Conservation (phyloP, 1,284 basidiomycete species). For the Austroboletus novae-zelandiae region DNA sequence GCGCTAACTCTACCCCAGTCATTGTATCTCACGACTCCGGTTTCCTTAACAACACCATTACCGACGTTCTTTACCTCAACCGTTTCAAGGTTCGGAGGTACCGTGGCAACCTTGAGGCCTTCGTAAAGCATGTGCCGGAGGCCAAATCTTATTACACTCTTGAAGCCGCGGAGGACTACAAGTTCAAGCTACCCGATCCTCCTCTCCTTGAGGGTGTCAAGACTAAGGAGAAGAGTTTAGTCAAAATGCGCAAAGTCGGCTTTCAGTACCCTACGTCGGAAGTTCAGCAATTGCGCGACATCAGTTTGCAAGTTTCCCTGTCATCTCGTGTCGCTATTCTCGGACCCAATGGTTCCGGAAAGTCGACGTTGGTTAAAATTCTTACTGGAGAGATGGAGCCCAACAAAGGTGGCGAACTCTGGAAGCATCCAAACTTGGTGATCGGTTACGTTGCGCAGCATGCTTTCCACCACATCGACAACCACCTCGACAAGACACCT, state of each 20-base stretch:
- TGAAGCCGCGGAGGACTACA: slow-evolving; percentile 92
- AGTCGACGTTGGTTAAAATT: slow-evolving; percentile 98
- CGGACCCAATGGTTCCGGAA: slow-evolving; percentile 97
- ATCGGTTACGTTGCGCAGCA: slow-evolving; percentile 99
- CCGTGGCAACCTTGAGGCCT: slow-evolving; percentile 95
- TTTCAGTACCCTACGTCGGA: slow-evolving; percentile 92
- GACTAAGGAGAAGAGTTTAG: slow-evolving; percentile 97
- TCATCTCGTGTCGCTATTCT: slow-evolving; percentile 97
- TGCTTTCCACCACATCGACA: slow-evolving; percentile 98
- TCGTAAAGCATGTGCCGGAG: slow-evolving; percentile 93
- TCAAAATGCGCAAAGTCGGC: slow-evolving; percentile 97
- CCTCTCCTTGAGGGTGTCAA: slow-evolving; percentile 98
- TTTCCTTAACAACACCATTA: slow-evolving; percentile 99
- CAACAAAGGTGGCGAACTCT: slow-evolving; percentile 94
- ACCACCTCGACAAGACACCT: slow-evolving; percentile 97
- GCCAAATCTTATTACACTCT: slow-evolving; percentile 98
- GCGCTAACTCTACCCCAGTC: slow-evolving; percentile 43
- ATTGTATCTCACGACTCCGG: slow-evolving; percentile 98
- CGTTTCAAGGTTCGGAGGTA: slow-evolving; percentile 99
- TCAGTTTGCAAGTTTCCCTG: slow-evolving; percentile 93
- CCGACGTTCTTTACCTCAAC: slow-evolving; percentile 98
- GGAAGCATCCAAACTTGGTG: slow-evolving; percentile 99
- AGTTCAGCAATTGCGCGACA: slow-evolving; percentile 90
- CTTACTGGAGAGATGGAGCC: slow-evolving; percentile 97
- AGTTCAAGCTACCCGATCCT: slow-evolving; percentile 94